phyloP scores from a whole-genome alignment of 2,329 filamentous ascomycete genomes.

The Apiospora malaysiana region DNA sequence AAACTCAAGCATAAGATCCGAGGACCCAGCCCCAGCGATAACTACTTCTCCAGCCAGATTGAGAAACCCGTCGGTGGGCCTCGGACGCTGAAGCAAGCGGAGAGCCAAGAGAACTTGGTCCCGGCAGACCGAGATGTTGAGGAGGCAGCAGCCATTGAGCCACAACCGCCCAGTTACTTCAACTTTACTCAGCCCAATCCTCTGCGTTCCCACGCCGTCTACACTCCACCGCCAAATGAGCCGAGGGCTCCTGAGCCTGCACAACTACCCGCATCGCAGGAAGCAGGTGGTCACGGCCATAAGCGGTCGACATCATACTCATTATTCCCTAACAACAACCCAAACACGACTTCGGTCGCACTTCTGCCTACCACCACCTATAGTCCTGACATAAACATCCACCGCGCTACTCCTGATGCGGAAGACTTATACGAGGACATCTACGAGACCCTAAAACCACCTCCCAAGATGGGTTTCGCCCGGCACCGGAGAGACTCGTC shows the following conservation, averaged over 20 bases:
- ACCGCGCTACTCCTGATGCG: conserved; percentile 25
- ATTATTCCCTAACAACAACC: conserved; percentile 44
- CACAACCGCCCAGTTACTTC: conserved; percentile 30
- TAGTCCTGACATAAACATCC: conserved; percentile 35
- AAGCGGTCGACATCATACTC: conserved; percentile 43
- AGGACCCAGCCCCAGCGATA: conserved; percentile 28
- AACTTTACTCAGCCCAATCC: conserved; percentile 38
- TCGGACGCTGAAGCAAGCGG: conserved; percentile 38
- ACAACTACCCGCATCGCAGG: conserved; percentile 34
- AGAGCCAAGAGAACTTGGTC: conserved; percentile 44
- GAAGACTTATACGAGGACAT: conserved; percentile 23
- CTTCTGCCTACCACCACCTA: conserved; percentile 57
- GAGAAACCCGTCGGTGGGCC: conserved; percentile 42
- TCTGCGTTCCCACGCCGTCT: conserved; percentile 42
- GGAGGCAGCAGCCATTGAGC: conserved; percentile 35
- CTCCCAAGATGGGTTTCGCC: conserved; percentile 46
- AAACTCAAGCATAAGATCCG: conserved; percentile 45
- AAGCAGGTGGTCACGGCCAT: conserved; percentile 37
- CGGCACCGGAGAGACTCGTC: conserved; percentile 66
- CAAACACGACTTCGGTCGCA: conserved; percentile 41
- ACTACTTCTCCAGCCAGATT: conserved; percentile 42
- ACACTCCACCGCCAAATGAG: conserved; percentile 24
- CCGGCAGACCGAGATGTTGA: conserved; percentile 41
- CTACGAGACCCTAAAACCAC: conserved; percentile 47
- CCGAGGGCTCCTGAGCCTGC: conserved; percentile 38